A percentile compares a stretch with the other conserved stretches of the same genome.
Evolutionary conservation across 1,284 basidiomycete species (phyloP).

Genomic region (Tilletiaria anomala): DNA sequence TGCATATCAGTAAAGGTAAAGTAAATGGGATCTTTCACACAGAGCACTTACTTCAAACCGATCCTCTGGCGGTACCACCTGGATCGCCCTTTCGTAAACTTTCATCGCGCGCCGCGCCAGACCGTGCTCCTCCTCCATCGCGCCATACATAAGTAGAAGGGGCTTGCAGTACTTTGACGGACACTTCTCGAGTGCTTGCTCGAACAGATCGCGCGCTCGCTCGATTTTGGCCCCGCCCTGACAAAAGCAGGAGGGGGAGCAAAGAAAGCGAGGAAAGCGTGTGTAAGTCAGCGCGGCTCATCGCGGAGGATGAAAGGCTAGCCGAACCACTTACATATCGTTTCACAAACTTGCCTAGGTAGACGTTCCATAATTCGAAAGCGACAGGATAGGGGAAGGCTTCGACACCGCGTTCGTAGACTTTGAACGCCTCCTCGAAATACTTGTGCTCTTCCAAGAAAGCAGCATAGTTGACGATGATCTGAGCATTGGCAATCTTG

Average conservation of each 20-base stretch:
- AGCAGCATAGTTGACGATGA: slow-evolving; percentile 90
- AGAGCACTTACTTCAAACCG: slow-evolving; percentile 77
- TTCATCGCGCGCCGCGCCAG: slow-evolving; percentile 90
- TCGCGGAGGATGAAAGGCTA: neutral
- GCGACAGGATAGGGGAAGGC: slow-evolving; percentile 95
- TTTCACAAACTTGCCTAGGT: slow-evolving; percentile 89
- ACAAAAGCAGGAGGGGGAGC: neutral
- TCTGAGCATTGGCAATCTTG: slow-evolving; percentile 86
- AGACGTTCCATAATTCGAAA: slow-evolving; percentile 99
- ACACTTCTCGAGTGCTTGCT: slow-evolving; percentile 92
- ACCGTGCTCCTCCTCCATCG: slow-evolving; percentile 86
- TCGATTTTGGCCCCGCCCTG: slow-evolving; percentile 86
- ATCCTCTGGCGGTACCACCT: slow-evolving; percentile 70
- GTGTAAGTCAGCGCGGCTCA: too few species aligned
- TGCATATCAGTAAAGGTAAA: neutral
- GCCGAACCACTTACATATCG: slow-evolving; percentile 58
- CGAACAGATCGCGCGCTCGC: slow-evolving; percentile 86
- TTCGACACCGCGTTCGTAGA: slow-evolving; percentile 94
- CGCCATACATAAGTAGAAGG: slow-evolving; percentile 85
- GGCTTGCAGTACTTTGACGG: slow-evolving; percentile 88
- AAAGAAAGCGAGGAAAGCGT: neutral
- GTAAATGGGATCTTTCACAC: too few species aligned
- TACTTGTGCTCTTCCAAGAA: slow-evolving; percentile 97
- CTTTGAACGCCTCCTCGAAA: slow-evolving; percentile 97
- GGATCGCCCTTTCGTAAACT: slow-evolving; percentile 82